Conservation (phyloP, 768 basidiomycete genomes). For the Lactarius psammicola region DNA sequence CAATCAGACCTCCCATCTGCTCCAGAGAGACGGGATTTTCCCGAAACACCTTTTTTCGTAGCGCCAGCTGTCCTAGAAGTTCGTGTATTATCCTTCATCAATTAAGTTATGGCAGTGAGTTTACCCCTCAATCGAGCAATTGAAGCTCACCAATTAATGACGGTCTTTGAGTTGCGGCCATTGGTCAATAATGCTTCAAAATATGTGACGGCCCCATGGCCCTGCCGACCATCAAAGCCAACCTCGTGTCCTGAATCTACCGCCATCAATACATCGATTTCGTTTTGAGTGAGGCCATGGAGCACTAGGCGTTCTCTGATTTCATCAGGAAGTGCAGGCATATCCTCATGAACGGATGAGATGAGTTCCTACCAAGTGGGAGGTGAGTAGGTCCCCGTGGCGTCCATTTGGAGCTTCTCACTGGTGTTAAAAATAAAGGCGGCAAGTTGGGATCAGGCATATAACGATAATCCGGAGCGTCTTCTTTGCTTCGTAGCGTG, state of each 20-base stretch:
- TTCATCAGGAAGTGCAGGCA: constrained; percentile 77
- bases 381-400: constrained; percentile 3
- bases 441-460: constrained; percentile 98
- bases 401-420: constrained; percentile 32
- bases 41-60: constrained; percentile 52
- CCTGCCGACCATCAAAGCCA: constrained; percentile 55
- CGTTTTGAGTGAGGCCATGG: constrained; percentile 56
- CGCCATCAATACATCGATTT: constrained; percentile 72
- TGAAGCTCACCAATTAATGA: constrained; percentile 75
- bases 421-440: constrained; percentile 57
- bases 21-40: constrained; percentile 57
- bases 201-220: constrained; percentile 62
- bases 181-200: constrained; percentile 74
- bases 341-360: constrained; percentile 43
- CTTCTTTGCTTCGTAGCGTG: constrained; percentile 83
- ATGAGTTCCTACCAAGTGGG: constrained; percentile 56
- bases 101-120: neutral
- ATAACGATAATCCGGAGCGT: constrained; percentile 93
- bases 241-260: constrained; percentile 67
- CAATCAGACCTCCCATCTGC: constrained; percentile 76
- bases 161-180: constrained; percentile 62
- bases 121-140: neutral
- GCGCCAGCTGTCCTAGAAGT: constrained; percentile 72
- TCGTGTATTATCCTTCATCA: constrained; percentile 80
- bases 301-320: constrained; percentile 56